A percentile compares a stretch with the other conserved stretches of the same genome.
Conservation (phyloP, 129 eudicot species). For the Ambrosia trifida region DNA sequence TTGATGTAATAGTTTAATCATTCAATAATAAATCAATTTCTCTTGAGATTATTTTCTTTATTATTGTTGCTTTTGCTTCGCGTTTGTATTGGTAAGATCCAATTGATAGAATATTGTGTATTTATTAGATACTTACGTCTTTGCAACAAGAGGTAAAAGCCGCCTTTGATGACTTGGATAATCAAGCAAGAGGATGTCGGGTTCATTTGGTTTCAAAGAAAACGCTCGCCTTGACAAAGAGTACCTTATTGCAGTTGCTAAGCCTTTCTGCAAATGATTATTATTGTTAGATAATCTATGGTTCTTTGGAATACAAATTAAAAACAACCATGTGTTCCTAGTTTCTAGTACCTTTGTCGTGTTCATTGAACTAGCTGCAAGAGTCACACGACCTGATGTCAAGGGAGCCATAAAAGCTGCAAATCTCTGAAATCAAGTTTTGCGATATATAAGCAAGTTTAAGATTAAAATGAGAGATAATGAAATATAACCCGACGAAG, state of each 20-base stretch:
- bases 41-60: too few relatives aligned
- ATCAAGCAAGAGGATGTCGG: slow-evolving; percentile 86
- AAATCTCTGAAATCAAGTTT: slow-evolving; percentile 61
- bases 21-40: too few relatives aligned
- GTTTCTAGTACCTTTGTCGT: slow-evolving; percentile 59
- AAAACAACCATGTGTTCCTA: neutral
- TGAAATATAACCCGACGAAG: neutral
- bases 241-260: slow-evolving; percentile 78
- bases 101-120: neutral
- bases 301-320: neutral
- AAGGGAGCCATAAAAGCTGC: slow-evolving; percentile 90
- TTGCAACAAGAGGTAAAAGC: slow-evolving; percentile 85
- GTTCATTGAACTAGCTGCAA: slow-evolving; percentile 70
- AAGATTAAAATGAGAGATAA: neutral
- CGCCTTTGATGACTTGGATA: slow-evolving; percentile 96
- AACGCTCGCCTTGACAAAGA: slow-evolving; percentile 80
- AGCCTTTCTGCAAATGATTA: slow-evolving; percentile 50
- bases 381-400: slow-evolving; percentile 80
- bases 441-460: neutral
- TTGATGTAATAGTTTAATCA: too few relatives aligned
- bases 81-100: too few relatives aligned
- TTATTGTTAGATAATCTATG: neutral
- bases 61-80: too few relatives aligned
- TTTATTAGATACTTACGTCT: slow-evolving; percentile 53
- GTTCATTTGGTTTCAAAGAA: slow-evolving; percentile 64